Conservation (phyloP, 106 monocot species). For the Agapanthus africanus region DNA sequence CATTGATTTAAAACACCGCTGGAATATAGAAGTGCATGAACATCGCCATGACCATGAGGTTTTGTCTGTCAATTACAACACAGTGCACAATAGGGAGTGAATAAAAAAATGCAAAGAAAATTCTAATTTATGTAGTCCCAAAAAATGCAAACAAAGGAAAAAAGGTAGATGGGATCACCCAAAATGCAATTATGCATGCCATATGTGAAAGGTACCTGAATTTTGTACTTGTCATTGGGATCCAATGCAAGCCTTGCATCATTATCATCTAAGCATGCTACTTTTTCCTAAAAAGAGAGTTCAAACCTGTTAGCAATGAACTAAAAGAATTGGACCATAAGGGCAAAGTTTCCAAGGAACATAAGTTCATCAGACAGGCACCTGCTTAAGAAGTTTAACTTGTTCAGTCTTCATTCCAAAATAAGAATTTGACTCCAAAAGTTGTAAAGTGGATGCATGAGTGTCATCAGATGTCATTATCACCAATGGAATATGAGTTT, state of each 20-base stretch:
- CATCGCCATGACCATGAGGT: conserved; percentile 98
- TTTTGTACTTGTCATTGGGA: conserved; percentile 75
- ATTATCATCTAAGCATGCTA: conserved; percentile 93
- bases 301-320: conserved; percentile 4
- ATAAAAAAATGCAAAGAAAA: neutral
- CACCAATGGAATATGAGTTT: conserved; percentile 65
- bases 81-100: no score
- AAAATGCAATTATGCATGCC: neutral
- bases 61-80: conserved; percentile 74
- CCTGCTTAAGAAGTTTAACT: conserved; percentile 95
- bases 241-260: conserved; percentile 91
- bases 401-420: conserved; percentile 91
- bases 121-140: neutral
- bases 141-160: neutral
- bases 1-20: conserved; percentile 72
- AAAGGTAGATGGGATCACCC: neutral
- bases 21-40: conserved; percentile 88
- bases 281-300: conserved; percentile 69
- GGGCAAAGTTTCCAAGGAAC: conserved; percentile 4
- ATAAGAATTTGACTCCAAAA: conserved; percentile 81
- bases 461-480: conserved; percentile 99
- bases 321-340: neutral
- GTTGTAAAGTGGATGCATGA: conserved; percentile 55
- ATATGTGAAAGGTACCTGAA: conserved; percentile 58
- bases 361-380: conserved; percentile 11